Evolutionary conservation across 805 yeast species (phyloP).

Genomic region (Saccharomycopsis olivae): DNA sequence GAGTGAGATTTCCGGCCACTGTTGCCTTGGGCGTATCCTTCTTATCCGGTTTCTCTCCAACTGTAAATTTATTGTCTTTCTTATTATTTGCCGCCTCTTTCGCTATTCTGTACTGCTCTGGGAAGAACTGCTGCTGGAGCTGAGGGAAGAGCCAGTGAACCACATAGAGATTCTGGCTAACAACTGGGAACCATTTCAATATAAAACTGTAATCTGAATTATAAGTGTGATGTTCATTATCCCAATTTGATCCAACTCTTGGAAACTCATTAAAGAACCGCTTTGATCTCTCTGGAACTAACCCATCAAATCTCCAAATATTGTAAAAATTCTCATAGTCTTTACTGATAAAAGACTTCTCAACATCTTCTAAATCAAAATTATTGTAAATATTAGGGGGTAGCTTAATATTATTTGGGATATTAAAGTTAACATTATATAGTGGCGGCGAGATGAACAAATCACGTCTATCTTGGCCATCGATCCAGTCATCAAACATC

Average conservation of each 20-base stretch:
- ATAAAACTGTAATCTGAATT: conserved; percentile 11
- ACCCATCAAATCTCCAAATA: conserved; percentile 12
- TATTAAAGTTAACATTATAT: no score
- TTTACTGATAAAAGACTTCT: conserved; percentile 12
- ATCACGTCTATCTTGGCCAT: conserved; percentile 3
- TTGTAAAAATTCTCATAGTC: conserved; percentile 13
- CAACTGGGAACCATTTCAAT: conserved; percentile 12
- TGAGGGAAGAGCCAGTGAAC: conserved; percentile 11
- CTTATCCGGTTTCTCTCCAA: not conserved
- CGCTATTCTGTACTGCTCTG: no score
- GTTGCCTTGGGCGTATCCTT: conserved; percentile 5
- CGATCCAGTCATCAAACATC: conserved; percentile 17
- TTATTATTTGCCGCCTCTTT: no score
- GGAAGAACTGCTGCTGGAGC: not conserved
- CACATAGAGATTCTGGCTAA: conserved; percentile 9
- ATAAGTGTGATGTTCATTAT: conserved; percentile 13
- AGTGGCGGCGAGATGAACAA: conserved; percentile 1
- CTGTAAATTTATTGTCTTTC: not conserved
- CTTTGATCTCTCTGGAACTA: conserved; percentile 10
- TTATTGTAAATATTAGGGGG: conserved; percentile 9
- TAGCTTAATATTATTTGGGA: not conserved
- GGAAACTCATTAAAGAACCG: conserved; percentile 14
- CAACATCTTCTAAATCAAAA: conserved; percentile 7
- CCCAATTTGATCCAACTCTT: conserved; percentile 14
- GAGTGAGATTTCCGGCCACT: conserved; percentile 5